These are phyloP conservation scores for Cordia subcordata DNA, from an alignment of 257 asterid species.

Conservation along the genomic window DNA sequence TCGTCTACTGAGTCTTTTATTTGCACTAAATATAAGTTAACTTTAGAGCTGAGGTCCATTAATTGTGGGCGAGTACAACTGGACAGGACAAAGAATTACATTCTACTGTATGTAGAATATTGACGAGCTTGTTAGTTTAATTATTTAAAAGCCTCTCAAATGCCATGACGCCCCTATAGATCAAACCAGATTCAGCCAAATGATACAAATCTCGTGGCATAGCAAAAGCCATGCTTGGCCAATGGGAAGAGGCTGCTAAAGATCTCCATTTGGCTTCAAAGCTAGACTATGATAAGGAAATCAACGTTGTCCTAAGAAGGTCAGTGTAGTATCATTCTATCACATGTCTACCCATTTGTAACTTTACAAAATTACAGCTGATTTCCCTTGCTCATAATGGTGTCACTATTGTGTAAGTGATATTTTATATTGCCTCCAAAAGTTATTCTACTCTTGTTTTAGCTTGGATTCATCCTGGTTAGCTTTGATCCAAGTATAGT, in stretches of 20 bases:
- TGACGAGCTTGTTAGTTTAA: not conserved
- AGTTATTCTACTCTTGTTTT: no score
- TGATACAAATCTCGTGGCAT: constrained; percentile 97
- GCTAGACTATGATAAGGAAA: constrained; percentile 93
- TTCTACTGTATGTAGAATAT: not conserved
- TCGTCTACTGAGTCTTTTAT: not conserved
- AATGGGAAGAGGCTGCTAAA: constrained; percentile 88
- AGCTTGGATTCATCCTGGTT: not conserved
- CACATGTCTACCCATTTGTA: no score
- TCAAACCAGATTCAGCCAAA: constrained; percentile 97
- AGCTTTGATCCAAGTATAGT: constrained; percentile 33
- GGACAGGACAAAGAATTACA: no score
- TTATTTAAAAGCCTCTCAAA: not conserved
- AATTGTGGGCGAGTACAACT: no score
- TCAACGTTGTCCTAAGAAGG: constrained; percentile 83
- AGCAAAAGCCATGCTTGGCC: constrained; percentile 87
- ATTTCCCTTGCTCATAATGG: not conserved
- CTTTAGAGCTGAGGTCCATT: no score
- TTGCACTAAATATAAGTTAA: not conserved
- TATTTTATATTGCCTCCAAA: no score
- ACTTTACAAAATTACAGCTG: no score
- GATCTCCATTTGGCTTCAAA: constrained; percentile 95
- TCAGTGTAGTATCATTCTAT: constrained; percentile 10
- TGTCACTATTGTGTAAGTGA: not conserved
- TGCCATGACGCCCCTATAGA: constrained; percentile 32